Evolutionary conservation across 257 asterid species (phyloP).

Genomic region (Rauvolfia tetraphylla): DNA sequence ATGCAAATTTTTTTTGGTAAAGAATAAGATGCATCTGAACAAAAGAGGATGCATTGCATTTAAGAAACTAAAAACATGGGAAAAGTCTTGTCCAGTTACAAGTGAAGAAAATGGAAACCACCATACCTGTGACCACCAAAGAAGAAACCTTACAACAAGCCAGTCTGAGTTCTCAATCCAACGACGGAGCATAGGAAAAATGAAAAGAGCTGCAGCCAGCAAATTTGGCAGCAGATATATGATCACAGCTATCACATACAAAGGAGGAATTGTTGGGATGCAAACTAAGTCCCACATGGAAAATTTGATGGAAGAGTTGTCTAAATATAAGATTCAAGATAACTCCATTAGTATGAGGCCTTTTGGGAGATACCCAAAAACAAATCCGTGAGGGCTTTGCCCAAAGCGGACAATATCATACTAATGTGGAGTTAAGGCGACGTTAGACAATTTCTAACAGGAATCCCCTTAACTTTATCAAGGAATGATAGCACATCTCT

Average conservation of each 20-base stretch:
- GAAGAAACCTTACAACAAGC: conserved; percentile 77
- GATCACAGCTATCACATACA: conserved; percentile 73
- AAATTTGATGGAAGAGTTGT: no score
- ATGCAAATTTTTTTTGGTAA: no score
- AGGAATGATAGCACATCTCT: conserved; percentile 51
- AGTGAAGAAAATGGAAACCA: conserved; percentile 20
- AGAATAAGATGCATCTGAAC: neutral
- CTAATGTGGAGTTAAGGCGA: no score
- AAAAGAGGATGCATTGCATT: neutral
- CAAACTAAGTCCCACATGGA: no score
- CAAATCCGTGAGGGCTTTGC: no score
- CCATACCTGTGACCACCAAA: conserved; percentile 98
- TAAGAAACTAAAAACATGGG: neutral
- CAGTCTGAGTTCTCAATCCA: conserved; percentile 98
- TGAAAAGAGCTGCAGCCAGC: conserved; percentile 62
- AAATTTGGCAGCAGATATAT: conserved; percentile 77
- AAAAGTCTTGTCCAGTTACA: neutral
- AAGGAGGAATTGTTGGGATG: no score
- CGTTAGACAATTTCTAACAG: no score
- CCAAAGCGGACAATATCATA: no score
- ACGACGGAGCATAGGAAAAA: conserved; percentile 92
- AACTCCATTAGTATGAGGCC: no score
- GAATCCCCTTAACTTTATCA: conserved; percentile 69
- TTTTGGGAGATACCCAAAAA: no score
- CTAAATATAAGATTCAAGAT: no score